These are phyloP conservation scores for Histomonas meleagridis DNA, from an alignment of 208 protist species.

Conservation along the genomic window DNA sequence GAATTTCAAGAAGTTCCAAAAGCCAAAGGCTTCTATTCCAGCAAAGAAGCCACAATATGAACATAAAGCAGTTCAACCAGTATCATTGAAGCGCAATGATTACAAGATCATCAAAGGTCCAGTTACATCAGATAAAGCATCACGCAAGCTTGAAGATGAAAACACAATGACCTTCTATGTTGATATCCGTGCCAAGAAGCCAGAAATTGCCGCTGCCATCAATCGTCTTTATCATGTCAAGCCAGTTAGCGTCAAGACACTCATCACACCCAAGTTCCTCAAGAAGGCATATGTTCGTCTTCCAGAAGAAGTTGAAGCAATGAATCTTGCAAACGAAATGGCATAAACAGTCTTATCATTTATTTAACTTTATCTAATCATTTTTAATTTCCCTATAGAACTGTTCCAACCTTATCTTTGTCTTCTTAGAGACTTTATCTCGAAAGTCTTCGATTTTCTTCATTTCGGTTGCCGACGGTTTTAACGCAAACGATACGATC, in stretches of 20 bases:
- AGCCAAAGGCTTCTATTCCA: not conserved
- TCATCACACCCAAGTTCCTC: slow-evolving; percentile 19
- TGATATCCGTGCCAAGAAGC: slow-evolving; percentile 19
- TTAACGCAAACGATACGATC: too few species aligned
- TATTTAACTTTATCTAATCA: too few species aligned
- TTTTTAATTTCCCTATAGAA: too few species aligned
- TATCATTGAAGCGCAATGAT: slow-evolving; percentile 2
- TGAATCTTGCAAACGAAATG: slow-evolving; percentile 33
- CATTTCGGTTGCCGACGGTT: too few species aligned
- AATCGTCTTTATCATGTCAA: slow-evolving; percentile 36
- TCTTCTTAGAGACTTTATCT: too few species aligned
- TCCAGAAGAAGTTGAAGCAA: not conserved
- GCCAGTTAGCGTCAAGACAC: not conserved
- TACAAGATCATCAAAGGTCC: slow-evolving; percentile 1
- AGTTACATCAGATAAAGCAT: not conserved
- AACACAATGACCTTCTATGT: slow-evolving; percentile 8
- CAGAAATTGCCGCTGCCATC: slow-evolving; percentile 20
- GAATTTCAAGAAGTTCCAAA: not conserved
- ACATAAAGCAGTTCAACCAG: slow-evolving; percentile 21
- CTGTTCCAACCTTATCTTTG: too few species aligned
- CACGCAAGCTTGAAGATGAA: slow-evolving; percentile 7
- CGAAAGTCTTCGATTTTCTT: too few species aligned
- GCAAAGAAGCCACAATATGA: not conserved
- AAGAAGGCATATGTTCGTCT: slow-evolving; percentile 31
- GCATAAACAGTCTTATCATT: not conserved